phyloP scores from a whole-genome alignment of 2,329 filamentous ascomycete species.

The Fusarium sp. region DNA sequence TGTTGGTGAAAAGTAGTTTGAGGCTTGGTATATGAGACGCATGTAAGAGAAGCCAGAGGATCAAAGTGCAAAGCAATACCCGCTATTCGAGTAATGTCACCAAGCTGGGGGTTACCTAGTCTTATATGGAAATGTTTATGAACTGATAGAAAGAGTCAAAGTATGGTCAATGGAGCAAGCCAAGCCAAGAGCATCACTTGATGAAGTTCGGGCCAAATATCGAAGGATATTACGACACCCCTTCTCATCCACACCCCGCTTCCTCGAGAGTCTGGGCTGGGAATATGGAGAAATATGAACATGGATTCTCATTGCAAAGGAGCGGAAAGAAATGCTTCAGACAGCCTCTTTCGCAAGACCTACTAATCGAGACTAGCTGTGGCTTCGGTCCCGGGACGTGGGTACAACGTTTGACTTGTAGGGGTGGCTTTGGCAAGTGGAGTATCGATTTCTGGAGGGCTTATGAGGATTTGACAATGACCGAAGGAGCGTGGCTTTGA shows the following conservation, averaged over 20 bases:
- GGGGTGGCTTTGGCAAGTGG: slow-evolving; percentile 43
- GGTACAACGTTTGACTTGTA: slow-evolving; percentile 43
- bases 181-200: slow-evolving; percentile 43
- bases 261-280: slow-evolving; percentile 22
- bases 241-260: slow-evolving; percentile 26
- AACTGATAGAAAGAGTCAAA: slow-evolving; percentile 40
- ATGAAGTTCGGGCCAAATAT: slow-evolving; percentile 39
- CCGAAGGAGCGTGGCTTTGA: slow-evolving; percentile 19
- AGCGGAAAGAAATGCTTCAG: slow-evolving; percentile 44
- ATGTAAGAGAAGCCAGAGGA: slow-evolving; percentile 8
- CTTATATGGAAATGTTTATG: slow-evolving; percentile 45
- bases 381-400: slow-evolving; percentile 47
- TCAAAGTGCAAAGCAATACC: slow-evolving; percentile 8
- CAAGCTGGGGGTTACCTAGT: slow-evolving; percentile 39
- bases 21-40: slow-evolving; percentile 3
- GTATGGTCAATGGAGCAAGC: slow-evolving; percentile 43
- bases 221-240: slow-evolving; percentile 45
- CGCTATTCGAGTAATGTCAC: slow-evolving; percentile 4
- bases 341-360: slow-evolving; percentile 44
- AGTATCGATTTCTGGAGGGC: slow-evolving; percentile 34
- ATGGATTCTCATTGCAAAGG: slow-evolving; percentile 42
- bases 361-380: slow-evolving; percentile 46
- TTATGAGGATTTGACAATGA: slow-evolving; percentile 41
- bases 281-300: slow-evolving; percentile 31
- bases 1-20: slow-evolving; percentile 6